Evolutionary conservation across 257 asterid species (phyloP), one percentile per base, ranked within the genome.

Genomic region (Jacaranda mimosifolia): DNA sequence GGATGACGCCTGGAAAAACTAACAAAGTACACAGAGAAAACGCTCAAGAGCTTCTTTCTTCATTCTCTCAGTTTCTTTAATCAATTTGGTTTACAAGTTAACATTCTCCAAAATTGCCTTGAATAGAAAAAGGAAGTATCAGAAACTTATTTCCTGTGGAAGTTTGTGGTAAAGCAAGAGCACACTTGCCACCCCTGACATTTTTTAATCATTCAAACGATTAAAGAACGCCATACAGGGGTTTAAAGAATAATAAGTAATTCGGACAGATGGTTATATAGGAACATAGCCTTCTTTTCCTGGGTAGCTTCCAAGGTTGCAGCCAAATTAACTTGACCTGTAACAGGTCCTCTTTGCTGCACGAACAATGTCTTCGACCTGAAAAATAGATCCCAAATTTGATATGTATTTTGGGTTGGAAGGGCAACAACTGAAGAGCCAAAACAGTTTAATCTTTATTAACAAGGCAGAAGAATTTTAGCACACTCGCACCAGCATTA

Each of bases 311-410:
- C 53, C 55, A 71, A 64, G 79, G 73, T 21, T 49, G 71, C 81
- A 35, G 83, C 77, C 80, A 70, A 2, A 58, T 53, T 74, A 79
- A 77, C 60, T 71, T 52, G 89, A 83, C 64, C 89, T 76, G 83
- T 87, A 77, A 46, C 91, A 87, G 45, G 79, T 70, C 74, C 91
- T 85, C 83, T 85, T 87, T 46, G 86, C 89, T 48, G 91, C 91
- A 60, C 89, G 89, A 62, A 87, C 86, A 46, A 87, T 83, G 74
- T 85, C 91, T 5, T 87, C 91, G 1, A 85, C 87, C 89, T 87
- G 84, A 67, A 40, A 76, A 39, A 66, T 49, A 49, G 21, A 66
- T 73, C 6, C 42, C 17, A 70, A 62, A 60, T 62, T 42, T 9
- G 7, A 18, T 18, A 17, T 40, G 0, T 26, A 9, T 32, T 15